Evolutionary conservation across 2,329 filamentous ascomycete species (phyloP).

Genomic region (Lizonia empirigonia): DNA sequence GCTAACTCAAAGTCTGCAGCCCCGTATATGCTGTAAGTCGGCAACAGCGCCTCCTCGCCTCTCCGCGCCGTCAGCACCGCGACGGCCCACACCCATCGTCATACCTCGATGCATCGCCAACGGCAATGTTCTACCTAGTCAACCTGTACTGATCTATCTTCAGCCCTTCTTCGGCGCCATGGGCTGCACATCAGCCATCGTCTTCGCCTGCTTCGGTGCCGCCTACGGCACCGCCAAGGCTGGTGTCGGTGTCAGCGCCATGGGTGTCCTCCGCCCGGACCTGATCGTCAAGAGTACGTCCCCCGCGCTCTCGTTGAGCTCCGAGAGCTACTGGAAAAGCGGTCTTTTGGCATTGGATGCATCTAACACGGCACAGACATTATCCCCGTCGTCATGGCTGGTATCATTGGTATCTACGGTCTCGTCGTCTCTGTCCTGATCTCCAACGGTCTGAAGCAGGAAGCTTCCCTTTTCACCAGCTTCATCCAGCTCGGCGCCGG

Average conservation of each 20-base stretch:
- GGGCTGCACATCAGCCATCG: slow-evolving; percentile 93
- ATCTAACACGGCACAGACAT: slow-evolving; percentile 69
- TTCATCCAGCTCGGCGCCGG: slow-evolving; percentile 61
- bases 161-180: slow-evolving; percentile 95
- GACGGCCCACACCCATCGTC: slow-evolving; percentile 18
- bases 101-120: slow-evolving; percentile 16
- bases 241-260: slow-evolving; percentile 96
- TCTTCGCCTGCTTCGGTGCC: slow-evolving; percentile 95
- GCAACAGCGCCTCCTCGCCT: slow-evolving; percentile 27
- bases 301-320: background rate
- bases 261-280: slow-evolving; percentile 97
- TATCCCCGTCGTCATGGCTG: slow-evolving; percentile 99
- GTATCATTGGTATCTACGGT: slow-evolving; percentile 98
- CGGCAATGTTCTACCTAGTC: background rate
- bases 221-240: slow-evolving; percentile 99
- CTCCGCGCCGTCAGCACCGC: slow-evolving; percentile 29
- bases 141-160: slow-evolving; percentile 30
- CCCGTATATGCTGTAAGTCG: slow-evolving; percentile 98
- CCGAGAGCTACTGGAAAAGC: background rate
- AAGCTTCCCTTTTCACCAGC: slow-evolving; percentile 55
- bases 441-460: slow-evolving; percentile 58
- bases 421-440: slow-evolving; percentile 61
- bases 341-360: background rate
- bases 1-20: slow-evolving; percentile 59
- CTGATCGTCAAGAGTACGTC: slow-evolving; percentile 98